Evolutionary conservation across 2,329 filamentous ascomycete species (phyloP).

Genomic region (Rutstroemia sp.): DNA sequence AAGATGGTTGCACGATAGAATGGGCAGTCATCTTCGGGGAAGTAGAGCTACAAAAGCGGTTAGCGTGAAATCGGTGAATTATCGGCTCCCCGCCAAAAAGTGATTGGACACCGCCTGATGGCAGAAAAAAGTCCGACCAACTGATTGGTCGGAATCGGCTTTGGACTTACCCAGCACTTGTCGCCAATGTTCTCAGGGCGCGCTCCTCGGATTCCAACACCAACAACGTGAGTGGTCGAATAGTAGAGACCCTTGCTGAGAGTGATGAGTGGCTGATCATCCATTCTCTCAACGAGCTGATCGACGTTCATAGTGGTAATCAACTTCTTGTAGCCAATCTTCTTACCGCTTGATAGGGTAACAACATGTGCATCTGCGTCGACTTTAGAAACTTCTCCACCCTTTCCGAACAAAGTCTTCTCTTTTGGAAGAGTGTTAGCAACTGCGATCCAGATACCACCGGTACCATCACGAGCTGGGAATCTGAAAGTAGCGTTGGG

Average conservation of each 20-base stretch:
- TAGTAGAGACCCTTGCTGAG: constrained; percentile 89
- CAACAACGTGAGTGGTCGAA: constrained; percentile 98
- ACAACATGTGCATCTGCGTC: constrained; percentile 81
- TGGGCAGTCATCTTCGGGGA: constrained; percentile 96
- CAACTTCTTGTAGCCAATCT: constrained; percentile 84
- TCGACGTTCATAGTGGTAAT: constrained; percentile 96
- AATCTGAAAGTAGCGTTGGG: constrained; percentile 98
- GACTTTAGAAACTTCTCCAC: constrained; percentile 77
- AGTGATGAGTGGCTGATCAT: constrained; percentile 72
- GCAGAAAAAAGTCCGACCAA: not conserved
- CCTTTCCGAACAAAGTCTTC: constrained; percentile 84
- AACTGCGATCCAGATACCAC: constrained; percentile 98
- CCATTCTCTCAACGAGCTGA: constrained; percentile 78
- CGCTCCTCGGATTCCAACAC: constrained; percentile 84
- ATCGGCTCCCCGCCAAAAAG: too few species aligned
- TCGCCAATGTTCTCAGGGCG: constrained; percentile 95
- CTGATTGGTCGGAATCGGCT: not conserved
- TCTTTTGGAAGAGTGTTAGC: constrained; percentile 86
- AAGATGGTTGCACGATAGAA: constrained; percentile 99
- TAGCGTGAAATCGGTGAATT: constrained; percentile 14
- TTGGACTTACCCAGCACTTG: constrained; percentile 81
- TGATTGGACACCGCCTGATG: not conserved
- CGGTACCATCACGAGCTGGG: constrained; percentile 89
- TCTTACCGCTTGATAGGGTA: constrained; percentile 75
- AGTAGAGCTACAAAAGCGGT: constrained; percentile 65